Conservation (phyloP, 306 rosid species). For the Chamaecrista fasciculata region DNA sequence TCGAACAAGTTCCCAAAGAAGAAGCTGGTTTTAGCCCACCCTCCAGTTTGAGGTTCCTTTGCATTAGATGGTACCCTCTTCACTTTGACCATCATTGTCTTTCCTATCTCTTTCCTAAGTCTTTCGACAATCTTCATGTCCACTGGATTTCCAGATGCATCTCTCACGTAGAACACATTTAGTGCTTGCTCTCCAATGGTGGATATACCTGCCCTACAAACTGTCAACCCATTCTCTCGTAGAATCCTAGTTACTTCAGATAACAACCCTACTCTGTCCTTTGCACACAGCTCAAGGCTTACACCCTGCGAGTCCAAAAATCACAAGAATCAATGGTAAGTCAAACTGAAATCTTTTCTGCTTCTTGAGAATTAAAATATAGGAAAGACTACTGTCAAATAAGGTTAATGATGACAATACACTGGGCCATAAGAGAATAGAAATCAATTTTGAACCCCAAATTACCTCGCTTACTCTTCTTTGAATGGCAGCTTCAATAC, state of each 20-base stretch:
- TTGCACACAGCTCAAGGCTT: slow-evolving; percentile 70
- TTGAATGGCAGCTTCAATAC: slow-evolving; percentile 65
- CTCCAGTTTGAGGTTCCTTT: slow-evolving; percentile 42
- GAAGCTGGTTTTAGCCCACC: slow-evolving; percentile 59
- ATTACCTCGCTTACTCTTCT: slow-evolving; percentile 71
- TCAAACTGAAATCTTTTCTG: not conserved
- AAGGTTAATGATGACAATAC: not conserved
- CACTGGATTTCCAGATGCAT: slow-evolving; percentile 53
- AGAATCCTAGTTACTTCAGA: slow-evolving; percentile 74
- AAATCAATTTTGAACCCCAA: slow-evolving; percentile 7
- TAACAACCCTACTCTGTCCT: slow-evolving; percentile 70
- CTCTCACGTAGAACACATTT: slow-evolving; percentile 60
- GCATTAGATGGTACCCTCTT: slow-evolving; percentile 46
- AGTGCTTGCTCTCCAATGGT: slow-evolving; percentile 57
- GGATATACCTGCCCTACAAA: slow-evolving; percentile 64
- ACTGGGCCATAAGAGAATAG: not conserved
- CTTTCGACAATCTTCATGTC: slow-evolving; percentile 44
- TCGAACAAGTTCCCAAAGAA: slow-evolving; percentile 61
- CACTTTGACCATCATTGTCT: slow-evolving; percentile 49
- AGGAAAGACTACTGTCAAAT: not conserved
- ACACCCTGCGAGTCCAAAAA: slow-evolving; percentile 56
- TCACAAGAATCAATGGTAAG: slow-evolving; percentile 30
- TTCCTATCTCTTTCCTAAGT: slow-evolving; percentile 53
- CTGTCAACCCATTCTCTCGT: slow-evolving; percentile 67
- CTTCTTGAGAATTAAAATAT: not conserved